Percentiles rank a stretch among this genome's conserved stretches.
Evolutionary conservation across 176 grass and related monocot genomes (phyloP).

Genomic region (Rhynchospora breviuscula): DNA sequence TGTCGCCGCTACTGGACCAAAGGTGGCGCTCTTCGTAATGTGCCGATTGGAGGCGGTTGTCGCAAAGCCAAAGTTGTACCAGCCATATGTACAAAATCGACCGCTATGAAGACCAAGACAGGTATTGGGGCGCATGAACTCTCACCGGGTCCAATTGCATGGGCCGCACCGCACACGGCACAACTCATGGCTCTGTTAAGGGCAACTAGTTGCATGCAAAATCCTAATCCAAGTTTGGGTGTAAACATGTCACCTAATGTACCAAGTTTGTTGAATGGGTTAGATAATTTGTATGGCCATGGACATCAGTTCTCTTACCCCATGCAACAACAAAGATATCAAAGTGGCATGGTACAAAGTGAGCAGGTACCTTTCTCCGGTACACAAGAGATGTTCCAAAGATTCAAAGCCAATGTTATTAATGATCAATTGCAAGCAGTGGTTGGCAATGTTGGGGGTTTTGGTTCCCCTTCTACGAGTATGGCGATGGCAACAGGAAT

Average conservation of each 20-base stretch:
- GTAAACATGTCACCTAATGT: constrained; percentile 16
- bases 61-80: constrained; percentile 35
- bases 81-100: constrained; percentile 15
- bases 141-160: constrained; percentile 3
- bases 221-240: constrained; percentile 16
- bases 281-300: constrained; percentile 20
- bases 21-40: constrained; percentile 37
- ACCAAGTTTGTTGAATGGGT: constrained; percentile 3
- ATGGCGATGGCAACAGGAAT: constrained; percentile 15
- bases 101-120: background rate
- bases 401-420: constrained; percentile 15
- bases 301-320: constrained; percentile 12
- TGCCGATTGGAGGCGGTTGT: constrained; percentile 38
- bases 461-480: background rate
- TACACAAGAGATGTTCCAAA: constrained; percentile 17
- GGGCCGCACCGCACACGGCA: constrained; percentile 21
- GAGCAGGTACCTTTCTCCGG: background rate
- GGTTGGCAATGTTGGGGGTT: constrained; percentile 14
- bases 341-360: constrained; percentile 4
- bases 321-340: constrained; percentile 19
- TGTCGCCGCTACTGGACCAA: constrained; percentile 47
- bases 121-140: constrained; percentile 6
- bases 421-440: constrained; percentile 26
- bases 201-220: constrained; percentile 22
- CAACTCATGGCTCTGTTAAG: constrained; percentile 17